These are phyloP conservation scores for Benincasa hispida DNA, from an alignment of 306 rosid genomes.

Conservation along the genomic window DNA sequence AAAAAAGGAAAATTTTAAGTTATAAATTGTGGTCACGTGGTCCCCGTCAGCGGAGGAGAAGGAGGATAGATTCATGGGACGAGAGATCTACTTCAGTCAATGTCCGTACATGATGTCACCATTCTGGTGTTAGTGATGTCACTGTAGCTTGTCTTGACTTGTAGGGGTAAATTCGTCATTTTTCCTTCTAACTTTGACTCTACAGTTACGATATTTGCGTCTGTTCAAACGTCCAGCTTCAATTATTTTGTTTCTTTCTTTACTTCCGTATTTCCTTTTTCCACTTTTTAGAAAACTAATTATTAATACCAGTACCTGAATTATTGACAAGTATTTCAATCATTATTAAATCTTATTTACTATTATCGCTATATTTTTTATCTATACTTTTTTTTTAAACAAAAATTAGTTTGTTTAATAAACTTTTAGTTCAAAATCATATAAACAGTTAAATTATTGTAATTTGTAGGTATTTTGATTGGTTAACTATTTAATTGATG, in stretches of 20 bases:
- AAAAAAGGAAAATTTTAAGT: too few relatives aligned
- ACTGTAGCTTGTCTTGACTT: not conserved
- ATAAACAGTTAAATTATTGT: not conserved
- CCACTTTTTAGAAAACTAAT: not conserved
- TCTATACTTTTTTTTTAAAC: not conserved
- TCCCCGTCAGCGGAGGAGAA: conserved; percentile 4
- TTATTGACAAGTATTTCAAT: not conserved
- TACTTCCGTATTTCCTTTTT: not conserved
- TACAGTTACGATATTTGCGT: not conserved
- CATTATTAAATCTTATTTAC: not conserved
- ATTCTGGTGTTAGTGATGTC: not conserved
- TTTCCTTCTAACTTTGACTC: not conserved
- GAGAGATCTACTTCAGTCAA: not conserved
- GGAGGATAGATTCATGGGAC: conserved; percentile 10
- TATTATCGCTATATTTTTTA: not conserved
- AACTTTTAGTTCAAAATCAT: not conserved
- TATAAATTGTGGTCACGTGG: conserved; percentile 1
- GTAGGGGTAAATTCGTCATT: not conserved
- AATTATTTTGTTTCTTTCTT: conserved; percentile 1
- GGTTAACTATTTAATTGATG: not conserved
- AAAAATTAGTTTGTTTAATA: not conserved
- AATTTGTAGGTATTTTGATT: not conserved
- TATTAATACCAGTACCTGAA: not conserved
- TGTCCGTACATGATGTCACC: not conserved
- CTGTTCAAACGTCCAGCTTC: conserved; percentile 1